Evolutionary conservation across 139 green algal genomes (phyloP).

Genomic region (Picochlorum sp.): DNA sequence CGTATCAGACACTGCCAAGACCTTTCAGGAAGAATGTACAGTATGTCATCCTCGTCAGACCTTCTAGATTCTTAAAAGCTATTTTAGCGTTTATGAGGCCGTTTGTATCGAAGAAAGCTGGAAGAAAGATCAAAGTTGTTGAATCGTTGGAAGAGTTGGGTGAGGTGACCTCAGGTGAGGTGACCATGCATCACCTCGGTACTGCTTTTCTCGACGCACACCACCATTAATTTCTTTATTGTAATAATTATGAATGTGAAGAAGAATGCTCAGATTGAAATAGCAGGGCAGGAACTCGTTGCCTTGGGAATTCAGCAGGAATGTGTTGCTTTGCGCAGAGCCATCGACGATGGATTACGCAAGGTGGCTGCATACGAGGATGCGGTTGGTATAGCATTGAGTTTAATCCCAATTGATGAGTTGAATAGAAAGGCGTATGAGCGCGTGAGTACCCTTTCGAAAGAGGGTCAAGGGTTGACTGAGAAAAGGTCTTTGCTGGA

Average conservation of each 20-base stretch:
- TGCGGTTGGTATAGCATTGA: constrained; percentile 37
- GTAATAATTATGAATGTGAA: background rate
- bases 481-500: constrained; percentile 28
- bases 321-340: background rate
- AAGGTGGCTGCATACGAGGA: constrained; percentile 36
- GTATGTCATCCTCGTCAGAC: constrained; percentile 62
- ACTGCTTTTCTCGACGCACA: constrained; percentile 27
- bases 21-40: constrained; percentile 74
- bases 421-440: constrained; percentile 22
- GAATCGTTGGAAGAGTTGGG: constrained; percentile 43
- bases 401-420: constrained; percentile 40
- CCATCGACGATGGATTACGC: constrained; percentile 3
- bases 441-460: constrained; percentile 24
- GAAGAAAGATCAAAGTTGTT: constrained; percentile 57
- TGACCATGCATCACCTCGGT: constrained; percentile 52
- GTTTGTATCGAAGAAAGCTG: constrained; percentile 57
- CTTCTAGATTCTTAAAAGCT: constrained; percentile 42
- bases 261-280: background rate
- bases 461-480: constrained; percentile 22
- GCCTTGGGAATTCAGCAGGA: constrained; percentile 13
- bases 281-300: background rate
- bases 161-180: constrained; percentile 46
- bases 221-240: too few species aligned
- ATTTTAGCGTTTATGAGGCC: constrained; percentile 51
- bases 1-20: constrained; percentile 48